phyloP scores from a whole-genome alignment of 441 rosid genomes.

The Mallotus japonicus region DNA sequence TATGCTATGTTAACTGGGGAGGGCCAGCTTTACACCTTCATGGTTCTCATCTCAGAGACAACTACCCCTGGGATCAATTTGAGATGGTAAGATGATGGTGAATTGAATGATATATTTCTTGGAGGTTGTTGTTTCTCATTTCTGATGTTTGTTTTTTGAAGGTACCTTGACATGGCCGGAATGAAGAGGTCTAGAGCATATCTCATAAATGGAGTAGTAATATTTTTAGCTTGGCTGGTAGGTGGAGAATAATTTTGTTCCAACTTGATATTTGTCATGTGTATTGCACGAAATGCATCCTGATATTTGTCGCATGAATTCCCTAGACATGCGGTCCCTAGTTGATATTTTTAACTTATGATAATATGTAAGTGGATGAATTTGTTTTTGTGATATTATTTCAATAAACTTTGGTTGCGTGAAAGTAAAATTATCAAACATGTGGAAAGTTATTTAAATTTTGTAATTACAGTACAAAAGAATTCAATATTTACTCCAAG shows the following conservation, averaged over 20 bases:
- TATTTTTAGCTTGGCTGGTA: conserved; percentile 60
- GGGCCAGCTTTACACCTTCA: conserved; percentile 43
- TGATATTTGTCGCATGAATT: background rate
- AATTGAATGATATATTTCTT: background rate
- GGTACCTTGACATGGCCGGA: conserved; percentile 55
- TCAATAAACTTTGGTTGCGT: background rate
- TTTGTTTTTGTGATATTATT: background rate
- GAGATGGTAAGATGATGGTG: conserved; percentile 39
- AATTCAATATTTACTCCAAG: too few relatives aligned
- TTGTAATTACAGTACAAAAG: too few relatives aligned
- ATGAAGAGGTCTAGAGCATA: conserved; percentile 57
- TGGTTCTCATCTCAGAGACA: conserved; percentile 48
- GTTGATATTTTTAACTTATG: background rate
- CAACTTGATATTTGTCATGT: background rate
- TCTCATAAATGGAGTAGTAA: conserved; percentile 48
- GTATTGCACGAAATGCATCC: background rate
- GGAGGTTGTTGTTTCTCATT: background rate
- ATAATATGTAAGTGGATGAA: background rate
- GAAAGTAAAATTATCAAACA: background rate
- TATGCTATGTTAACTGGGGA: conserved; percentile 44
- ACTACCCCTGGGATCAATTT: conserved; percentile 48
- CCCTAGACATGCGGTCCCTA: background rate
- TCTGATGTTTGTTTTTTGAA: conserved; percentile 13
- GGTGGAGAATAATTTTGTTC: conserved; percentile 13
- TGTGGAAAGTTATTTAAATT: background rate